These are phyloP conservation scores for Medicago arabica DNA, from an alignment of 306 rosid genomes.

Conservation along the genomic window DNA sequence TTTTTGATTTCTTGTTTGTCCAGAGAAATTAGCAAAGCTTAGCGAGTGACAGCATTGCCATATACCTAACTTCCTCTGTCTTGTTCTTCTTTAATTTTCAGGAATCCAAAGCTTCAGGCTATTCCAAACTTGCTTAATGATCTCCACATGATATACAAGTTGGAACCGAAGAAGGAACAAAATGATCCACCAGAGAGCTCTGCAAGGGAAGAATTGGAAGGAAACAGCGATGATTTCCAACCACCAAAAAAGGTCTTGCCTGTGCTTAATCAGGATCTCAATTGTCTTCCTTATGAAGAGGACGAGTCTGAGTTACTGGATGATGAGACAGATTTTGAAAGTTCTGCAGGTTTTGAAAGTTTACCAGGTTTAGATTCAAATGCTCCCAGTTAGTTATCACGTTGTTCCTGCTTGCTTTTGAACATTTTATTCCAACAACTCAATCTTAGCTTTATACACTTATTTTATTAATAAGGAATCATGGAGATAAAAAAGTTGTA, in stretches of 20 bases:
- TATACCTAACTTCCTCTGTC: conserved; percentile 29
- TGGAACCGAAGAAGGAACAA: conserved; percentile 37
- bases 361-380: conserved; percentile 62
- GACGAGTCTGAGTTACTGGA: conserved; percentile 48
- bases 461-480: conserved; percentile 3
- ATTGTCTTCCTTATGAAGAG: conserved; percentile 67
- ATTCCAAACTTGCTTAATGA: conserved; percentile 64
- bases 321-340: conserved; percentile 46
- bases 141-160: conserved; percentile 55
- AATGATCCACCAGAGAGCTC: conserved; percentile 39
- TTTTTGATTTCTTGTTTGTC: neutral
- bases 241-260: conserved; percentile 49
- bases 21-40: conserved; percentile 28
- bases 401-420: conserved; percentile 12
- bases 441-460: conserved; percentile 13
- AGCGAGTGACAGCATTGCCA: conserved; percentile 19
- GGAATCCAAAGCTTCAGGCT: conserved; percentile 66
- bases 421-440: conserved; percentile 28
- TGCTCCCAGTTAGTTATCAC: conserved; percentile 18
- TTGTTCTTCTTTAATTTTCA: conserved; percentile 37
- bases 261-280: conserved; percentile 71
- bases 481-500: conserved; percentile 22
- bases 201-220: conserved; percentile 40
- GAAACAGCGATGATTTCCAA: conserved; percentile 36
- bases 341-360: conserved; percentile 48